These are phyloP conservation scores for Rosellinia necatrix DNA, from an alignment of 2,329 filamentous ascomycete genomes.

Conservation along the genomic window DNA sequence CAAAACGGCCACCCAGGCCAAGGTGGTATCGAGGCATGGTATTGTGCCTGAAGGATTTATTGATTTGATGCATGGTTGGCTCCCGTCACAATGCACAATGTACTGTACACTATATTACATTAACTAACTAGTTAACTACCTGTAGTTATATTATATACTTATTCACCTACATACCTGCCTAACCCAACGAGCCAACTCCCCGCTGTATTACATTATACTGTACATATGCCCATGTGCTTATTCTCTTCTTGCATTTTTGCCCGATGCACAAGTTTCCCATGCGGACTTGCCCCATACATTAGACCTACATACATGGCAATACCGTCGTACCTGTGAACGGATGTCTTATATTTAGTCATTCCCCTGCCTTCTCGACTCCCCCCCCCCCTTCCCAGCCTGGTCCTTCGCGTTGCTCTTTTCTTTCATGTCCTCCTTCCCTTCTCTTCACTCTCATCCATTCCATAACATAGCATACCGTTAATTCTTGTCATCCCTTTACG, in stretches of 20 bases:
- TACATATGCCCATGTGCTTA: too few species aligned
- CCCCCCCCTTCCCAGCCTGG: too few species aligned
- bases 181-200: too few species aligned
- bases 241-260: too few species aligned
- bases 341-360: constrained; percentile 28
- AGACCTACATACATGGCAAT: too few species aligned
- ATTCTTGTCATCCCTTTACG: constrained; percentile 8
- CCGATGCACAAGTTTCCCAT: too few species aligned
- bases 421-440: constrained; percentile 4
- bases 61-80: constrained; percentile 15
- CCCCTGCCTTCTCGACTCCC: constrained; percentile 1
- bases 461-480: too few species aligned
- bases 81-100: constrained; percentile 1
- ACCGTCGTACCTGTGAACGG: too few species aligned
- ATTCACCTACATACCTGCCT: too few species aligned
- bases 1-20: not conserved
- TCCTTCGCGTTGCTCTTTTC: constrained; percentile 2
- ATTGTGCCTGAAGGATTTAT: constrained; percentile 25
- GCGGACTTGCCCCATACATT: too few species aligned
- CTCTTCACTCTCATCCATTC: constrained; percentile 1
- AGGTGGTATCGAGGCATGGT: constrained; percentile 13
- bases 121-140: not conserved
- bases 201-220: too few species aligned
- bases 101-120: not conserved
- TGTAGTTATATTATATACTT: not conserved